A percentile compares a stretch with the other conserved stretches of the same genome.
Evolutionary conservation across 2,329 filamentous ascomycete genomes (phyloP).

Genomic region (Penicillium sp.): DNA sequence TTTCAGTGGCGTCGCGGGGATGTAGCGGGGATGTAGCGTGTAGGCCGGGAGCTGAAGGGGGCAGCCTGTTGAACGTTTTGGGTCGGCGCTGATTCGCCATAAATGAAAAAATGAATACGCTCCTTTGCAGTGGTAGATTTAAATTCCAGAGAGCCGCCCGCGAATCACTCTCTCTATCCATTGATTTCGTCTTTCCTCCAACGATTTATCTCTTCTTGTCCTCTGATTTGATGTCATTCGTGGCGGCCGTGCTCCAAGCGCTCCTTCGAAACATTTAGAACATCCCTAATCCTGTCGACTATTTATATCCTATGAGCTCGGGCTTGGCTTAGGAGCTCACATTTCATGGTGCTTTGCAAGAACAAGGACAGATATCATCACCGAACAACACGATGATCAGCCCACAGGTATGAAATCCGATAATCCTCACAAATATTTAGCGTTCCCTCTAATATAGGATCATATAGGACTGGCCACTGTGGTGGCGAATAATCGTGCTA

Average conservation of each 20-base stretch:
- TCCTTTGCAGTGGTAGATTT: background rate
- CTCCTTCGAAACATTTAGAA: background rate
- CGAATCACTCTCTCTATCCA: background rate
- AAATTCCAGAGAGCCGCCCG: background rate
- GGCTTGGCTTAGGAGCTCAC: no score
- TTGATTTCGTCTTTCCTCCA: background rate
- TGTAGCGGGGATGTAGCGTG: background rate
- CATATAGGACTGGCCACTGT: background rate
- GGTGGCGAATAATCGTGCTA: background rate
- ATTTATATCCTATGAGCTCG: no score
- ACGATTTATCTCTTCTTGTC: background rate
- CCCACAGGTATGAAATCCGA: background rate
- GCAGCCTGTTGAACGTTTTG: no score
- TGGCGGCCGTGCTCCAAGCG: background rate
- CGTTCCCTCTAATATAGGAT: constrained; percentile 35
- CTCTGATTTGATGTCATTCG: background rate
- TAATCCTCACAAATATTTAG: background rate
- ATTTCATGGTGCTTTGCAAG: background rate
- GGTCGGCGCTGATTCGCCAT: background rate
- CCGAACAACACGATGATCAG: background rate
- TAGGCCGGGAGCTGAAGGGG: background rate
- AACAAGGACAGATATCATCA: background rate
- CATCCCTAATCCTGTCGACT: no score
- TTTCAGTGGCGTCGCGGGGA: background rate
- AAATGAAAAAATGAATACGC: background rate